Percentiles rank a stretch among this genome's conserved stretches.
Evolutionary conservation across 139 green algal species (phyloP).

Genomic region (Chlamydomonas incerta): DNA sequence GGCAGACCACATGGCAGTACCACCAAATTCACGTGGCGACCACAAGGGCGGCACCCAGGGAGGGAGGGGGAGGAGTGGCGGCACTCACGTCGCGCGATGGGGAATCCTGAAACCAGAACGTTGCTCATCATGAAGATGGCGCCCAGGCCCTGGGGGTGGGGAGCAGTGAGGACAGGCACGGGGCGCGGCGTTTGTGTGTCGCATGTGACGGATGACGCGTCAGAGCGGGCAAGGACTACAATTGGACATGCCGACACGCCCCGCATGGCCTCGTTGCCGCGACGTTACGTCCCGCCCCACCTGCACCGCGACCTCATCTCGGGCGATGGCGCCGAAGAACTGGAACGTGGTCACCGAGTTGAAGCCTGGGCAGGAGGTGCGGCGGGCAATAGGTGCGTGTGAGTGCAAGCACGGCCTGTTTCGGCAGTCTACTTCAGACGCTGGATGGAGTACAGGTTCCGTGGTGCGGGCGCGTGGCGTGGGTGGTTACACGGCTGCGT

Average conservation of each 20-base stretch:
- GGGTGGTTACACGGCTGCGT: neutral
- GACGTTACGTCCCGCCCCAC: neutral
- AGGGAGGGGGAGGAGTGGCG: neutral
- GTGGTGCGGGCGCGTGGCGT: too few relatives aligned
- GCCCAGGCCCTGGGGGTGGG: constrained; percentile 35
- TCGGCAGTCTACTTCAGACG: too few relatives aligned
- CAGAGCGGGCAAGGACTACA: too few relatives aligned
- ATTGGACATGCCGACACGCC: too few relatives aligned
- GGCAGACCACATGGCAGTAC: too few relatives aligned
- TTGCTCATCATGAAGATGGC: constrained; percentile 58
- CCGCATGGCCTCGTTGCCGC: too few relatives aligned
- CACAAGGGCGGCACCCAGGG: too few relatives aligned
- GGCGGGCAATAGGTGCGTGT: neutral
- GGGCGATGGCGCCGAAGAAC: constrained; percentile 56
- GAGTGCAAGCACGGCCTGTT: neutral
- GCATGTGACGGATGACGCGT: too few relatives aligned
- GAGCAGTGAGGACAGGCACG: too few relatives aligned
- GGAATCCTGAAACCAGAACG: constrained; percentile 63
- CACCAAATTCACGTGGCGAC: neutral
- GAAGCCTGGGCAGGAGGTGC: neutral
- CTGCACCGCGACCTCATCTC: constrained; percentile 36
- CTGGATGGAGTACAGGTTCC: too few relatives aligned
- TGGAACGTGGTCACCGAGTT: constrained; percentile 63
- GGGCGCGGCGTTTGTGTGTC: too few relatives aligned
- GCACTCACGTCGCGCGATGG: constrained; percentile 57